Evolutionary conservation across 192 early-diverging fungal species (phyloP).

Genomic region (Coemansia guatemalensis): DNA sequence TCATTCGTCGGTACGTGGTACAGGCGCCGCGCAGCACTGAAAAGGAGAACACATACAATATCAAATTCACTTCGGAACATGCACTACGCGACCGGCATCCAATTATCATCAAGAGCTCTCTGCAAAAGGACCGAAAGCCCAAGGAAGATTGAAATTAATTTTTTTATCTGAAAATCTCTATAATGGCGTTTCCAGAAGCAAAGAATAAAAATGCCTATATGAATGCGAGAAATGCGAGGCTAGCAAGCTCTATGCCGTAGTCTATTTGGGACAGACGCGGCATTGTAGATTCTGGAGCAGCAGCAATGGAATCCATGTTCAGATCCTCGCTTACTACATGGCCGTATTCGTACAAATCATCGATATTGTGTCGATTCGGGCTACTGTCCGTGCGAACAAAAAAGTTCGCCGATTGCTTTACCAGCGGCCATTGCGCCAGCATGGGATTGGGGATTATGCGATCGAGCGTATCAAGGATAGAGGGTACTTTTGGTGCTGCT

Average conservation of each 20-base stretch:
- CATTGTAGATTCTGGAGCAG: neutral
- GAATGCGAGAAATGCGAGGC: slow-evolving; percentile 15
- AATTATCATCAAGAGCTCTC: slow-evolving; percentile 41
- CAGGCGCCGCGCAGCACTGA: slow-evolving; percentile 36
- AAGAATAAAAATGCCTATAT: slow-evolving; percentile 1
- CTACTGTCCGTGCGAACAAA: neutral
- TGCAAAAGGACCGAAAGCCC: slow-evolving; percentile 22
- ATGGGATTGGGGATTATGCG: neutral
- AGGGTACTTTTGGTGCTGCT: neutral
- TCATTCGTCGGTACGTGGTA: slow-evolving; percentile 46
- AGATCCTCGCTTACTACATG: too few species aligned
- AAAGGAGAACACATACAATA: slow-evolving; percentile 33
- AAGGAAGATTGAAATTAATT: slow-evolving; percentile 1
- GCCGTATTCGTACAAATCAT: too few species aligned
- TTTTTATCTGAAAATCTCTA: neutral
- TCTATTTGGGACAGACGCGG: slow-evolving; percentile 13
- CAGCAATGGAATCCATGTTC: neutral
- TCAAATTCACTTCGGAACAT: slow-evolving; percentile 43
- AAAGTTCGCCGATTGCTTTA: slow-evolving; percentile 4
- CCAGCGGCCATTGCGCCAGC: slow-evolving; percentile 32
- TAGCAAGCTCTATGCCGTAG: slow-evolving; percentile 10
- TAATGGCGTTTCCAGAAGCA: too few species aligned
- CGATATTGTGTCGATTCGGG: too few species aligned
- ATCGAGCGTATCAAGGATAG: neutral
- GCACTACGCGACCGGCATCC: slow-evolving; percentile 46